phyloP scores from a whole-genome alignment of 129 eudicot genomes.

The Dittrichia graveolens region DNA sequence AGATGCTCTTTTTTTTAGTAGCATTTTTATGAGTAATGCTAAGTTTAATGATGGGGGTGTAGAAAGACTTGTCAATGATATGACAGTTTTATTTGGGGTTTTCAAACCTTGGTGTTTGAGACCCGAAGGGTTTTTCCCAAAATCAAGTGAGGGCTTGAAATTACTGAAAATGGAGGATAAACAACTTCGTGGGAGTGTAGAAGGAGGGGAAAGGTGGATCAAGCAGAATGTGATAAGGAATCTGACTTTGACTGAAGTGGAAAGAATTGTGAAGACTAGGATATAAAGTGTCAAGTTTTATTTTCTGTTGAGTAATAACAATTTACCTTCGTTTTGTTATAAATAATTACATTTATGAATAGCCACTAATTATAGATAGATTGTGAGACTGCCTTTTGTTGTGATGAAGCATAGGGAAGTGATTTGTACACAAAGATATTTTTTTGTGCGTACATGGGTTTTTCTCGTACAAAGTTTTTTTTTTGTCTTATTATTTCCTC shows the following conservation, averaged over 20 bases:
- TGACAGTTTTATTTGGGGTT: slow-evolving; percentile 68
- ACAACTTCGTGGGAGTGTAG: slow-evolving; percentile 40
- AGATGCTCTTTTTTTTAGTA: slow-evolving; percentile 57
- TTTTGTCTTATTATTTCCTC: too few relatives aligned
- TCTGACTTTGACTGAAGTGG: slow-evolving; percentile 60
- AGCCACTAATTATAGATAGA: too few relatives aligned
- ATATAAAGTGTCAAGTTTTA: slow-evolving; percentile 15
- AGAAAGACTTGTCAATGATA: slow-evolving; percentile 65
- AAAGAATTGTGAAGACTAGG: slow-evolving; percentile 64
- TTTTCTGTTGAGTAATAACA: too few relatives aligned
- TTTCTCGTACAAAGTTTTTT: too few relatives aligned
- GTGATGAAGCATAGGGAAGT: too few relatives aligned
- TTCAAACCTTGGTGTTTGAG: slow-evolving; percentile 85
- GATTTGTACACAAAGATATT: too few relatives aligned
- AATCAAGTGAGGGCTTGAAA: slow-evolving; percentile 71
- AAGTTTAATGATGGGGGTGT: slow-evolving; percentile 74
- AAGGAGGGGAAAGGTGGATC: slow-evolving; percentile 65
- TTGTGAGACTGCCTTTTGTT: too few relatives aligned
- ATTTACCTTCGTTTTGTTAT: too few relatives aligned
- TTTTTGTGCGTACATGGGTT: too few relatives aligned
- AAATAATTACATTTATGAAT: too few relatives aligned
- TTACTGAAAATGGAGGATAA: slow-evolving; percentile 64
- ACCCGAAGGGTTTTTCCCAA: slow-evolving; percentile 92
- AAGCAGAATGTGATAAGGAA: slow-evolving; percentile 65
- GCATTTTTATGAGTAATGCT: slow-evolving; percentile 54